phyloP scores from a whole-genome alignment of 1,284 basidiomycete species.

The Erythrobasidium hasegawianum region DNA sequence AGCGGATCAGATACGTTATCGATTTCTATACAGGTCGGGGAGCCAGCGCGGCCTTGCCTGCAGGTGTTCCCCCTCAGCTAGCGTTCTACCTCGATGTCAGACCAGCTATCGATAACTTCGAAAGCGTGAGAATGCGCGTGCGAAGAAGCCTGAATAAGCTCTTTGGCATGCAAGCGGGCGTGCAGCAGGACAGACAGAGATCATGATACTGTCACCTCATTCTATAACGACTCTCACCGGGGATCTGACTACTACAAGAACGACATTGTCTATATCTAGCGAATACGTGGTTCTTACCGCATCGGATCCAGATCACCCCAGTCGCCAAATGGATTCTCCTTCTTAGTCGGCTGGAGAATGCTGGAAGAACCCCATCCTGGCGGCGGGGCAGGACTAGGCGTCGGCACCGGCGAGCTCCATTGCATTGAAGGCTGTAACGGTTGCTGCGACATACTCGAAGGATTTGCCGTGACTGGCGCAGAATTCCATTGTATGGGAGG shows the following conservation, averaged over 20 bases:
- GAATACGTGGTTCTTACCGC: conserved; percentile 12
- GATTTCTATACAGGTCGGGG: conserved; percentile 91
- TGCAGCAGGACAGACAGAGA: not conserved
- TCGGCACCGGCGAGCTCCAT: conserved; percentile 1
- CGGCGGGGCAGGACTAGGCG: not conserved
- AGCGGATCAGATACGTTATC: conserved; percentile 86
- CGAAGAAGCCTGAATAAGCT: conserved; percentile 35
- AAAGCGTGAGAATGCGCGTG: conserved; percentile 71
- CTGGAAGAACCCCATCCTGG: conserved; percentile 17
- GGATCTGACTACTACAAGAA: conserved; percentile 4
- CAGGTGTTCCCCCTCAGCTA: conserved; percentile 50
- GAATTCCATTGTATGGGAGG: conserved; percentile 20
- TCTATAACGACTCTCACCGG: not conserved
- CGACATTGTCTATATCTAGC: not conserved
- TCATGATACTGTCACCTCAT: no score
- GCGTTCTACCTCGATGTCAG: conserved; percentile 91
- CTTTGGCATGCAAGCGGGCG: conserved; percentile 37
- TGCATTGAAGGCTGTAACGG: not conserved
- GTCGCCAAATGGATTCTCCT: conserved; percentile 21
- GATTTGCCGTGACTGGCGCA: not conserved
- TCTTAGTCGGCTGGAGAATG: conserved; percentile 32
- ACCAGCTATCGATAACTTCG: conserved; percentile 87
- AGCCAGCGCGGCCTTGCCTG: conserved; percentile 46
- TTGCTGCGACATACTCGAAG: not conserved
- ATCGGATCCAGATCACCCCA: conserved; percentile 33